Base-by-base conservation (phyloP, 2,329 filamentous ascomycete genomes). In the Calonectria hawksworthii region DNA sequence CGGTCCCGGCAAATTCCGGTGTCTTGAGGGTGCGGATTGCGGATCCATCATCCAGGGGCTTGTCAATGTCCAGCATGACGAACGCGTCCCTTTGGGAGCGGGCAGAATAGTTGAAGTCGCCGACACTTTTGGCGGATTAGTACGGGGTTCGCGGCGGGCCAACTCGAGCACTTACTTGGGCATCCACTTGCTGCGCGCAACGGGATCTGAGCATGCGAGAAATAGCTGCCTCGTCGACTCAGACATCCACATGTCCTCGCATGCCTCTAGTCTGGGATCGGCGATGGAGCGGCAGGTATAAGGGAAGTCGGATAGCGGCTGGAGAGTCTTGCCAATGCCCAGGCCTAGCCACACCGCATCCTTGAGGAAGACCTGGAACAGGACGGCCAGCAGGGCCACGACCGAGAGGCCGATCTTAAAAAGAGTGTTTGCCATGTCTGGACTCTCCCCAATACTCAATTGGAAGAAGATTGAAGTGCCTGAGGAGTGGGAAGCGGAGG, bases 41-140 rank as follows among this genome's bases (percentile, higher is more conserved):
- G 28, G 83, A 80, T 2, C 76, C 73, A 0, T 70, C 41, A 1
- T 70, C 77, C 16, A 44, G 26, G 2, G 80, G 80, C 41, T 79
- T 80, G 65, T 86, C 84, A 21, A 86, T 78, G 26, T 86, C 78
- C 13, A 86, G 28, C 3, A 77, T 82, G 3, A 85, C 70, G 21
- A 86, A 68, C 5, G 82, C 80, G 70, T 86, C 85, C 21, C 73
- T 75, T 3, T 77, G 72, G 1, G 84, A 83, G 3, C 82, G 83
- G 0, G 76, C 83, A 0, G 80, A 79, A 18, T 78, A 36, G 56
- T 85, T 84, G 8, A 82, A 74, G 13, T 51, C 32, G 0, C 38
- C 80, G 21, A 77, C 52, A 41, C 80, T 81, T 21, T 32, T n/a
- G 2, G 10, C 21, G 44, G 7, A 21, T 47, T 8, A 47, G 44